Evolutionary conservation across 768 basidiomycete genomes (phyloP).

Genomic region (Floccularia luteovirens): DNA sequence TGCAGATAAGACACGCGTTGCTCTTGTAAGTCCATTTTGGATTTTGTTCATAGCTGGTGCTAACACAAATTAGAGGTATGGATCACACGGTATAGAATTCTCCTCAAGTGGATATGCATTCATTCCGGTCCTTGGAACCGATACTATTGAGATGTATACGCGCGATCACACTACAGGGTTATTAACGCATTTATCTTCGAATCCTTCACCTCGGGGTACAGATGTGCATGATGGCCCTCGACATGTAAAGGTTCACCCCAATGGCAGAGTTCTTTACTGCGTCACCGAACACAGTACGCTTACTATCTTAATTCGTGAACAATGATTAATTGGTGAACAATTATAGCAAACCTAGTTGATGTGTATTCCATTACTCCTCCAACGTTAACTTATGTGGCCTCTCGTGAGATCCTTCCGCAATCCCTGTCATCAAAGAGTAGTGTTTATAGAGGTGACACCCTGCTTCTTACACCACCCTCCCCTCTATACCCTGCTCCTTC

Average conservation of each 20-base stretch:
- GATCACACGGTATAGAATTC: constrained; percentile 46
- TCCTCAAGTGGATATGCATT: constrained; percentile 32
- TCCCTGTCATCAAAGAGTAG: constrained; percentile 12
- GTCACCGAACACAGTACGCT: constrained; percentile 45
- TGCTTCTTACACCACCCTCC: constrained; percentile 32
- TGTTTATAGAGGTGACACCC: constrained; percentile 36
- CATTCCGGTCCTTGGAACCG: constrained; percentile 41
- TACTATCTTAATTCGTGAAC: not conserved
- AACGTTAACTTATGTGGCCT: constrained; percentile 19
- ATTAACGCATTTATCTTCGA: constrained; percentile 27
- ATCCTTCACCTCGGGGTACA: constrained; percentile 28
- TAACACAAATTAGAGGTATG: constrained; percentile 30
- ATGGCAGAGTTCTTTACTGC: constrained; percentile 41
- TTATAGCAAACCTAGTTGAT: constrained; percentile 37
- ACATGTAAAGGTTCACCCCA: constrained; percentile 45
- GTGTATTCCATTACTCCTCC: constrained; percentile 28
- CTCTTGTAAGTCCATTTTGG: constrained; percentile 26
- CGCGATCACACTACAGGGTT: constrained; percentile 22
- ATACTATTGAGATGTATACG: constrained; percentile 38
- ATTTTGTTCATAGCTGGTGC: not conserved
- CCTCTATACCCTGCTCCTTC: constrained; percentile 23
- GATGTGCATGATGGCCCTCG: constrained; percentile 37
- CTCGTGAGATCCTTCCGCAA: constrained; percentile 19
- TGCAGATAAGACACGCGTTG: constrained; percentile 43
- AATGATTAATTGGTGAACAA: not conserved